These are phyloP conservation scores for Amanita phalloides DNA, from an alignment of 768 basidiomycete species.

Conservation along the genomic window DNA sequence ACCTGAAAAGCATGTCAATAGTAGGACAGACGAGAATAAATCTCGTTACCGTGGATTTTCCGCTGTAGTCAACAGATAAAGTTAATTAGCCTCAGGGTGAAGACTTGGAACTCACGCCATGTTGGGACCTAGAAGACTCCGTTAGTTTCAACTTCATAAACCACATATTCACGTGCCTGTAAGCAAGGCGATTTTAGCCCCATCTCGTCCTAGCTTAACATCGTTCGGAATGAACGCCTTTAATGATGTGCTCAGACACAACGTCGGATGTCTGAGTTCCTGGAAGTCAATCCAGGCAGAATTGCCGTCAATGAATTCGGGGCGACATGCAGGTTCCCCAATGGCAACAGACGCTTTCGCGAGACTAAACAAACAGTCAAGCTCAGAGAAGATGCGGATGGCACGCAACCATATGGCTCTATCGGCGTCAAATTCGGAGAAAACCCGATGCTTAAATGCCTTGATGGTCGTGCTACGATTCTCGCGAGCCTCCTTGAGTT, in stretches of 20 bases:
- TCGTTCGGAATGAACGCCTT: constrained; percentile 90
- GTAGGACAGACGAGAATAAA: not conserved
- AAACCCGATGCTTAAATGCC: constrained; percentile 73
- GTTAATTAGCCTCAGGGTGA: constrained; percentile 3
- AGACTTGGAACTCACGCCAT: constrained; percentile 56
- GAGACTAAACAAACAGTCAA: constrained; percentile 92
- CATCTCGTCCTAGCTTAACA: constrained; percentile 71
- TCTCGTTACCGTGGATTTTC: constrained; percentile 27
- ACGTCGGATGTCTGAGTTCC: constrained; percentile 81
- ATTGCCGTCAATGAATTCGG: constrained; percentile 75
- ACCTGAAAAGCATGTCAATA: constrained; percentile 26
- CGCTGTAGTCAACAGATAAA: constrained; percentile 11
- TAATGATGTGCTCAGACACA: constrained; percentile 51
- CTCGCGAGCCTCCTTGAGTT: constrained; percentile 91
- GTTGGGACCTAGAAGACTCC: constrained; percentile 51
- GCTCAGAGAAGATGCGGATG: constrained; percentile 78
- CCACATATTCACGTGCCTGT: constrained; percentile 49
- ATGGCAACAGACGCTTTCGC: constrained; percentile 84
- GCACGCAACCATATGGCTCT: constrained; percentile 75
- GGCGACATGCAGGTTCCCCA: constrained; percentile 90
- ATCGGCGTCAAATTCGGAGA: constrained; percentile 73
- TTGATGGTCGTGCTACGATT: constrained; percentile 72
- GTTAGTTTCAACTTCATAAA: not conserved
- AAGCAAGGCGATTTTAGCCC: constrained; percentile 69
- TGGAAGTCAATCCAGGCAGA: constrained; percentile 80